Percentiles rank a stretch among this genome's conserved stretches.
Evolutionary conservation across 202 grass and related monocot species (phyloP).

Genomic region (Musa balbisiana): DNA sequence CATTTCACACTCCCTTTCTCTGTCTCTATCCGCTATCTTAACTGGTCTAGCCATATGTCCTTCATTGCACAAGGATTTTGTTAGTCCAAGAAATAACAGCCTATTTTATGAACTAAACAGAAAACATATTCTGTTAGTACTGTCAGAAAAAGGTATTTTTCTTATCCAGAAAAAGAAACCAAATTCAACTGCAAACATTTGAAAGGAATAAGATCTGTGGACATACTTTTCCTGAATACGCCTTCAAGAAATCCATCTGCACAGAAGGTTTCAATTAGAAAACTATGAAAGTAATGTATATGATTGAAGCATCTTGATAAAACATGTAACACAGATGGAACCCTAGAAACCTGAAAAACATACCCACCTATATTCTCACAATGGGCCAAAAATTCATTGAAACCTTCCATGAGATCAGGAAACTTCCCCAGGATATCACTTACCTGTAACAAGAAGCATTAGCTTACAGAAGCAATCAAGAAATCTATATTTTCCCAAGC

Average conservation of each 20-base stretch:
- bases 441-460: slow-evolving; percentile 38
- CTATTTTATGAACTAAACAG: slow-evolving; percentile 13
- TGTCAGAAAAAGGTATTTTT: background rate
- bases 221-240: slow-evolving; percentile 70
- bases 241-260: slow-evolving; percentile 77
- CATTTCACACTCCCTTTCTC: slow-evolving; percentile 59
- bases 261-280: slow-evolving; percentile 18
- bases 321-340: too few species aligned
- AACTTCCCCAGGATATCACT: slow-evolving; percentile 71
- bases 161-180: background rate
- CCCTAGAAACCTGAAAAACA: background rate
- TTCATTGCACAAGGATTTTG: slow-evolving; percentile 31
- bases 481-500: background rate
- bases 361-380: slow-evolving; percentile 62
- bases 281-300: slow-evolving; percentile 7
- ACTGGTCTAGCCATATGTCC: slow-evolving; percentile 35
- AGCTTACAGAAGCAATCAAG: background rate
- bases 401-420: slow-evolving; percentile 92
- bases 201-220: slow-evolving; percentile 4
- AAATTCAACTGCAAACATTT: background rate
- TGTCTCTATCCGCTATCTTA: slow-evolving; percentile 72
- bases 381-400: slow-evolving; percentile 81
- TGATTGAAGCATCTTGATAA: slow-evolving; percentile 1
- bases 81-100: slow-evolving; percentile 18
- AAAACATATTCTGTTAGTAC: background rate